These are phyloP conservation scores for Serpula lacrymans DNA, from an alignment of 768 basidiomycete species.

Conservation along the genomic window DNA sequence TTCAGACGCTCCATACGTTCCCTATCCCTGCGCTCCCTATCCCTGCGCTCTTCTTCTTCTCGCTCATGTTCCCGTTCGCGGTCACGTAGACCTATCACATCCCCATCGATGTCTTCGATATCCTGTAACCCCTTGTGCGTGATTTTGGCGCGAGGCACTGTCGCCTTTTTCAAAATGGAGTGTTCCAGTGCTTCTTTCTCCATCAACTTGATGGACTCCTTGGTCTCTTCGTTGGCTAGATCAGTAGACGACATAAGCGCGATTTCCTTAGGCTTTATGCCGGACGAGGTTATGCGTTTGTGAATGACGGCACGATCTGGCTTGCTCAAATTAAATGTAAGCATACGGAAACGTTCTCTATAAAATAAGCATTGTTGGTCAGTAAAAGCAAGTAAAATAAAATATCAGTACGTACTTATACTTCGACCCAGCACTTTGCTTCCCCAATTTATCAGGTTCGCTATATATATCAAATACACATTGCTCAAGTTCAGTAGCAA, in stretches of 20 bases:
- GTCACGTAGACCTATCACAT: constrained; percentile 34
- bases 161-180: constrained; percentile 74
- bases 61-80: constrained; percentile 58
- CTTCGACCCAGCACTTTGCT: constrained; percentile 61
- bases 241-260: constrained; percentile 87
- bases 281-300: constrained; percentile 66
- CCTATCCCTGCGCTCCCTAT: constrained; percentile 67
- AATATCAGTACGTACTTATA: constrained; percentile 64
- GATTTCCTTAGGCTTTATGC: constrained; percentile 67
- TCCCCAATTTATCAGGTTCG: constrained; percentile 72
- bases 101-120: constrained; percentile 76
- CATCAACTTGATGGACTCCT: constrained; percentile 76
- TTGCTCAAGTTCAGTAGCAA: constrained; percentile 70
- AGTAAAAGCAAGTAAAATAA: not conserved
- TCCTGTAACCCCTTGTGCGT: constrained; percentile 93
- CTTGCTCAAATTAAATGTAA: constrained; percentile 85
- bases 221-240: constrained; percentile 81
- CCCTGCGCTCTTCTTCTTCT: constrained; percentile 67
- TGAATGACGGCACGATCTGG: constrained; percentile 77
- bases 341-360: constrained; percentile 89
- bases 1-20: constrained; percentile 65
- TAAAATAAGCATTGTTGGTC: constrained; percentile 9
- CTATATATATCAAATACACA: constrained; percentile 73
- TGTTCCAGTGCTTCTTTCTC: constrained; percentile 82
- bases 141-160: constrained; percentile 70